Conservation (phyloP, 2,329 filamentous ascomycete species). For the Xylaria arbuscula region DNA sequence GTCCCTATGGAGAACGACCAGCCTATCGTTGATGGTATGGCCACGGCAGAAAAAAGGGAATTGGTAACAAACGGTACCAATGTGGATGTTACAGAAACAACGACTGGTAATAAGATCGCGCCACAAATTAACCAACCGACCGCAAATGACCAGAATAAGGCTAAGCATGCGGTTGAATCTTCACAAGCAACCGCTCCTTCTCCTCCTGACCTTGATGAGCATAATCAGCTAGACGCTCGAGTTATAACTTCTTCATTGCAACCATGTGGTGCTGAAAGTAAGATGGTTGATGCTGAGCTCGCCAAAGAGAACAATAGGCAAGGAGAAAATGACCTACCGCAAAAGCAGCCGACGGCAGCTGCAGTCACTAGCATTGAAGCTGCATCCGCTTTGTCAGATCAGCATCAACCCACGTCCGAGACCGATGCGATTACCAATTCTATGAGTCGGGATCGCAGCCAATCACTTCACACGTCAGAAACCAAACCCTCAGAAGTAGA, state of each 20-base stretch:
- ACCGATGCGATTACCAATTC: slow-evolving; percentile 58
- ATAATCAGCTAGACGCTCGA: slow-evolving; percentile 39
- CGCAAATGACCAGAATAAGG: too few relatives aligned
- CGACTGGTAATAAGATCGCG: neutral
- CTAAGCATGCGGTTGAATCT: neutral
- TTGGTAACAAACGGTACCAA: slow-evolving; percentile 15
- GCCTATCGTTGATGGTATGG: slow-evolving; percentile 45
- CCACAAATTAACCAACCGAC: neutral
- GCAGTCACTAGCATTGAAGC: slow-evolving; percentile 45
- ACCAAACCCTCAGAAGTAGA: slow-evolving; percentile 64
- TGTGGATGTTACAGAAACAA: neutral
- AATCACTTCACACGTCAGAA: slow-evolving; percentile 62
- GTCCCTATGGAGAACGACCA: slow-evolving; percentile 45
- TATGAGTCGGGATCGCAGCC: slow-evolving; percentile 58
- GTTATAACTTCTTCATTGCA: slow-evolving; percentile 39
- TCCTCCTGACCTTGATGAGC: slow-evolving; percentile 35
- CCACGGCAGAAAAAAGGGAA: slow-evolving; percentile 51
- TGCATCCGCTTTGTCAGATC: slow-evolving; percentile 40
- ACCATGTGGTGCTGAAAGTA: slow-evolving; percentile 42
- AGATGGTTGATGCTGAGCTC: slow-evolving; percentile 43
- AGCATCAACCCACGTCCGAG: slow-evolving; percentile 55
- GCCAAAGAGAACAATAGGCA: slow-evolving; percentile 30
- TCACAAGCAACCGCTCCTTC: slow-evolving; percentile 19
- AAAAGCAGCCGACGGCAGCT: slow-evolving; percentile 16
- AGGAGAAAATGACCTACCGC: slow-evolving; percentile 5